phyloP scores from a whole-genome alignment of 345 rosid species.

The Gossypium anomalum region DNA sequence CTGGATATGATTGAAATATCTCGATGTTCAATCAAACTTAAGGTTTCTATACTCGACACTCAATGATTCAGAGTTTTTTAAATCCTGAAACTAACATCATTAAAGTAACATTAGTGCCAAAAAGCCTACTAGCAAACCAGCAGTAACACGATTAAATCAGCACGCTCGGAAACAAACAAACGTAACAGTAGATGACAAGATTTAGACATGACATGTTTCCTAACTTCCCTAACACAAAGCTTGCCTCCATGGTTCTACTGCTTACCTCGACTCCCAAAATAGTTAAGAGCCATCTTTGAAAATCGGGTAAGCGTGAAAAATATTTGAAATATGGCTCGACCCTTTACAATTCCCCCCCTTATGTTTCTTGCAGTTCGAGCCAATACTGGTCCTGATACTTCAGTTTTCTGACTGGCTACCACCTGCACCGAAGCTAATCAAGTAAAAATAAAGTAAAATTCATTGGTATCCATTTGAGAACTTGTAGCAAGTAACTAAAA shows the following conservation, averaged over 20 bases:
- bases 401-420: slow-evolving; percentile 32
- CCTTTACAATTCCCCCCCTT: slow-evolving; percentile 62
- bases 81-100: background rate
- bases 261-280: slow-evolving; percentile 44
- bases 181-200: background rate
- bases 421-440: slow-evolving; percentile 74
- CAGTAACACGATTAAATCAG: background rate
- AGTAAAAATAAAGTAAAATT: slow-evolving; percentile 51
- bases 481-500: background rate
- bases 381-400: slow-evolving; percentile 38
- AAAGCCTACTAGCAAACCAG: background rate
- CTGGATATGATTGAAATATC: background rate
- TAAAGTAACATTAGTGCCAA: background rate
- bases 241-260: slow-evolving; percentile 24
- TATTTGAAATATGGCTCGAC: slow-evolving; percentile 51
- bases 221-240: slow-evolving; percentile 28
- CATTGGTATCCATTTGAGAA: slow-evolving; percentile 13
- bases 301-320: slow-evolving; percentile 43
- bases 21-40: background rate
- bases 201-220: background rate
- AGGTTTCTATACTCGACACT: background rate
- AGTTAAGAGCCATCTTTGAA: slow-evolving; percentile 41
- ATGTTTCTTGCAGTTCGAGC: slow-evolving; percentile 56
- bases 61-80: background rate
- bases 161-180: background rate